These are phyloP conservation scores for Cyclanthera cordifolia DNA, from an alignment of 306 rosid species.

Conservation along the genomic window DNA sequence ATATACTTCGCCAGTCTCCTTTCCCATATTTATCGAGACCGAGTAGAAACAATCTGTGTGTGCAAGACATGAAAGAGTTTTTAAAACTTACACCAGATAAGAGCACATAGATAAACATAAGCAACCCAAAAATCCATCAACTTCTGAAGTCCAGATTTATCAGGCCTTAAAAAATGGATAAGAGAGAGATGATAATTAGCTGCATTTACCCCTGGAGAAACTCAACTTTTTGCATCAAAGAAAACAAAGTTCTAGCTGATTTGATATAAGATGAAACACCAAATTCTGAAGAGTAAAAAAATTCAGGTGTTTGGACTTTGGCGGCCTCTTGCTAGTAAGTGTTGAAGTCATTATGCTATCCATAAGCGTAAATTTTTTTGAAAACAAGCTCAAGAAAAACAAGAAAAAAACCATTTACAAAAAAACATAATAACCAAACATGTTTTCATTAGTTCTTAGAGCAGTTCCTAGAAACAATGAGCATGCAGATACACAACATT, in stretches of 20 bases:
- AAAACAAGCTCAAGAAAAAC: background rate
- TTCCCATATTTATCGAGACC: constrained; percentile 92
- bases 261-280: background rate
- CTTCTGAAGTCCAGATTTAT: background rate
- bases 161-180: background rate
- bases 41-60: constrained; percentile 71
- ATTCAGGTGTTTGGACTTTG: no score
- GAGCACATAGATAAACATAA: background rate
- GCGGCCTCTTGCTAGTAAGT: background rate
- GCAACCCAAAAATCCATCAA: background rate
- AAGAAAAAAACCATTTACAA: background rate
- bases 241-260: background rate
- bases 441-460: background rate
- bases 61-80: background rate
- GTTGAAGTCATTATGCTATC: background rate
- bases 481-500: background rate
- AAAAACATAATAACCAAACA: background rate
- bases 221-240: background rate
- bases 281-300: background rate
- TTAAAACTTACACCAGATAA: background rate
- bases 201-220: background rate
- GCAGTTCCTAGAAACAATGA: background rate
- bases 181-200: background rate
- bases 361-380: background rate
- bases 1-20: constrained; percentile 98